phyloP scores from a whole-genome alignment of 768 basidiomycete species.

The Naganishia friedmannii region DNA sequence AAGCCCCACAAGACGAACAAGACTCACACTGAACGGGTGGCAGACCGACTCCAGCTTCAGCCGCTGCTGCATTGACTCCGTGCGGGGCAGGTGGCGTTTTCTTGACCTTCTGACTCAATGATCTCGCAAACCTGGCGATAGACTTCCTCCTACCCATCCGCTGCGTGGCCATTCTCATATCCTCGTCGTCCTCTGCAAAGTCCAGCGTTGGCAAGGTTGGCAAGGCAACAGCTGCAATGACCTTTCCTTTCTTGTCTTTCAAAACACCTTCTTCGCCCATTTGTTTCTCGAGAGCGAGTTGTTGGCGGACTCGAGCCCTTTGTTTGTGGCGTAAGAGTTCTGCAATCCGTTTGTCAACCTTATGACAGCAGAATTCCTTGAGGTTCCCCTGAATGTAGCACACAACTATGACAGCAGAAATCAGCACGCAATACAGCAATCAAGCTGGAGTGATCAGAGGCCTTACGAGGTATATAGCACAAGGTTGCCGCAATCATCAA shows the following conservation, averaged over 20 bases:
- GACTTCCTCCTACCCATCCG: slow-evolving; percentile 6
- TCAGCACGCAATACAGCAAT: neutral
- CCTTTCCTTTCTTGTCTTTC: slow-evolving; percentile 86
- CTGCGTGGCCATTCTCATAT: slow-evolving; percentile 30
- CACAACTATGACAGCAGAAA: slow-evolving; percentile 55
- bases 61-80: neutral
- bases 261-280: slow-evolving; percentile 87
- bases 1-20: too few relatives aligned
- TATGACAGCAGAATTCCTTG: slow-evolving; percentile 99
- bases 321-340: slow-evolving; percentile 88
- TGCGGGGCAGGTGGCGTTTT: neutral
- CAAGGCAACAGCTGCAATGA: slow-evolving; percentile 77
- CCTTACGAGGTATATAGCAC: slow-evolving; percentile 74
- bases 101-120: slow-evolving; percentile 2
- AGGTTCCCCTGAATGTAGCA: slow-evolving; percentile 95
- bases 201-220: slow-evolving; percentile 90
- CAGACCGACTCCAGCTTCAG: slow-evolving; percentile 13
- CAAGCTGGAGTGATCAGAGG: neutral
- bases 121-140: slow-evolving; percentile 17
- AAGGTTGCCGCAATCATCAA: slow-evolving; percentile 78
- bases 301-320: slow-evolving; percentile 76
- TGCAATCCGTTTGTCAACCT: slow-evolving; percentile 97
- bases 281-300: slow-evolving; percentile 77
- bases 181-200: slow-evolving; percentile 69
- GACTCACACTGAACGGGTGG: neutral